Conservation (phyloP, 345 rosid genomes). For the Stellera chamaejasme region DNA sequence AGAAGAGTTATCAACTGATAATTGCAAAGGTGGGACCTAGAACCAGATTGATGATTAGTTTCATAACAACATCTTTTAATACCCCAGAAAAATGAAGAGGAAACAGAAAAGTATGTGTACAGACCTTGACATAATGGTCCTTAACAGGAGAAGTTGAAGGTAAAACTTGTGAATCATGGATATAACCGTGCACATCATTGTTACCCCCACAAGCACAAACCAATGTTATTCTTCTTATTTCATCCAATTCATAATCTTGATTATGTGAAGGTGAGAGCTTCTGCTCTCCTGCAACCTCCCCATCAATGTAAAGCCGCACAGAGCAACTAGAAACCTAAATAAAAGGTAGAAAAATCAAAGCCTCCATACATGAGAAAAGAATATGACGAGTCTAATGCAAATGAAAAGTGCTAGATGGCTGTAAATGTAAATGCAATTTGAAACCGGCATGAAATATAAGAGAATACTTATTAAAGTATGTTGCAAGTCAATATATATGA, state of each 20-base stretch:
- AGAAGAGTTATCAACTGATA: slow-evolving; percentile 51
- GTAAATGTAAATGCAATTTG: neutral
- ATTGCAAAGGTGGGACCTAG: slow-evolving; percentile 59
- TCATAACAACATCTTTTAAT: slow-evolving; percentile 1
- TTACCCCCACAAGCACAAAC: slow-evolving; percentile 34
- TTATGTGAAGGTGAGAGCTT: slow-evolving; percentile 26
- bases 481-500: neutral
- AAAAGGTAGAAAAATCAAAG: slow-evolving; percentile 6
- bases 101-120: slow-evolving; percentile 5
- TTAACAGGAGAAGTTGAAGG: slow-evolving; percentile 30
- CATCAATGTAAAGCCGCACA: slow-evolving; percentile 50
- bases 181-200: slow-evolving; percentile 47
- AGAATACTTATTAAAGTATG: neutral
- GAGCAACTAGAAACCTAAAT: slow-evolving; percentile 39
- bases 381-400: slow-evolving; percentile 1
- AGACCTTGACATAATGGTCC: slow-evolving; percentile 40
- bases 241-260: slow-evolving; percentile 22
- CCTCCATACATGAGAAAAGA: neutral
- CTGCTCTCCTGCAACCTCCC: slow-evolving; percentile 49
- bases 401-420: neutral
- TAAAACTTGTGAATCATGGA: slow-evolving; percentile 41
- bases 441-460: neutral
- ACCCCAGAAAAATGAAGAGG: neutral
- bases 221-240: slow-evolving; percentile 31
- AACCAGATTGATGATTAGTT: slow-evolving; percentile 17